phyloP scores from a whole-genome alignment of 2,329 filamentous ascomycete genomes.

The Paraphoma sp. region DNA sequence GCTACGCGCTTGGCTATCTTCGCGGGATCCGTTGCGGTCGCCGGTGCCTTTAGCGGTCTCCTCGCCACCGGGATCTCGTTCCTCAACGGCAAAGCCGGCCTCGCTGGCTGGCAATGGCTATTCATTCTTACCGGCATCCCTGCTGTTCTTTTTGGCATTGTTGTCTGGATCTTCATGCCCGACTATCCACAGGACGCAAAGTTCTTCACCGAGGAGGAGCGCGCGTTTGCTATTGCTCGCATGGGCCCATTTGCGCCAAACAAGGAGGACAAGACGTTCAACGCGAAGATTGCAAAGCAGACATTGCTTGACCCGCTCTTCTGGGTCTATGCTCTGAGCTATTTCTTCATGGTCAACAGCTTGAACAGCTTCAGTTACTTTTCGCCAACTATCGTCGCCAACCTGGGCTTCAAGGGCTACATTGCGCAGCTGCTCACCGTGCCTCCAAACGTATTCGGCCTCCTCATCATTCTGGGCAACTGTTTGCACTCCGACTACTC shows the following conservation, averaged over 20 bases:
- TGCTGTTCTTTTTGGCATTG: conserved; percentile 69
- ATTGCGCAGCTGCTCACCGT: conserved; percentile 71
- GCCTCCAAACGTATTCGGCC: conserved; percentile 68
- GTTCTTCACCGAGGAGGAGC: conserved; percentile 73
- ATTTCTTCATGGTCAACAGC: conserved; percentile 51
- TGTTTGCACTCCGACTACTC: conserved; percentile 30
- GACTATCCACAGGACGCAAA: conserved; percentile 75
- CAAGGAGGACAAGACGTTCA: conserved; percentile 51
- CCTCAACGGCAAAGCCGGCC: conserved; percentile 66
- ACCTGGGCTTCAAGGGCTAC: conserved; percentile 62
- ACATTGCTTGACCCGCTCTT: conserved; percentile 59
- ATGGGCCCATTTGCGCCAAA: conserved; percentile 58
- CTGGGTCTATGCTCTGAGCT: conserved; percentile 57
- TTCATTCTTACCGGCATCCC: conserved; percentile 69
- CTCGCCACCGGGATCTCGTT: conserved; percentile 73
- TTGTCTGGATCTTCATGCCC: conserved; percentile 76
- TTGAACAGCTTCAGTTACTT: conserved; percentile 52
- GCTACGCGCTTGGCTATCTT: conserved; percentile 78
- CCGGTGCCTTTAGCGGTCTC: conserved; percentile 77
- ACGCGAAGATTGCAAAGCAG: conserved; percentile 54
- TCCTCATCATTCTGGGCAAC: conserved; percentile 52
- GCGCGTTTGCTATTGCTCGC: conserved; percentile 71
- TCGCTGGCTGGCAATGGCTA: conserved; percentile 47
- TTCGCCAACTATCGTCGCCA: conserved; percentile 70
- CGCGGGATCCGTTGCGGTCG: conserved; percentile 79